Percentiles rank a stretch among this genome's conserved stretches.
These are phyloP conservation scores for Bruguiera parviflora DNA, from an alignment of 345 rosid genomes.

Conservation along the genomic window DNA sequence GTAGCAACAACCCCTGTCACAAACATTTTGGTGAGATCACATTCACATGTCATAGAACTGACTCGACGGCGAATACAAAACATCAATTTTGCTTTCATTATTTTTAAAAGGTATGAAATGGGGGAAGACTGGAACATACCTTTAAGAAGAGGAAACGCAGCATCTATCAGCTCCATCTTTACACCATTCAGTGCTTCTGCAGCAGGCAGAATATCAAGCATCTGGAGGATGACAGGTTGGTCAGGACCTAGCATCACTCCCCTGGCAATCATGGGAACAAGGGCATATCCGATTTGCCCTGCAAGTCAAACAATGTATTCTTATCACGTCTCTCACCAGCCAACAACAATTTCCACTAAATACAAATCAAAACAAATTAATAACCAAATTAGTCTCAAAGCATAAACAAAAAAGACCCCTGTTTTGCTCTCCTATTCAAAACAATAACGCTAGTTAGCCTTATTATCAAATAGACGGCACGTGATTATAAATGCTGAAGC, in stretches of 20 bases:
- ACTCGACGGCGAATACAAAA: background rate
- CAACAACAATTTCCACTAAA: background rate
- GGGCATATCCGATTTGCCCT: conserved; percentile 99
- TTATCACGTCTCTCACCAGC: background rate
- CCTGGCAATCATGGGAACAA: conserved; percentile 98
- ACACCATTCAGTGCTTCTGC: conserved; percentile 98
- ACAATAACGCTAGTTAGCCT: no score
- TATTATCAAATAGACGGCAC: no score
- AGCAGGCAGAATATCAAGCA: conserved; percentile 98
- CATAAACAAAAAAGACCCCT: no score
- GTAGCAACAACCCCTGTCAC: conserved; percentile 93
- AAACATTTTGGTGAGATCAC: conserved; percentile 12
- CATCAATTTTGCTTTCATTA: no score
- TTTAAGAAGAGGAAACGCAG: conserved; percentile 97
- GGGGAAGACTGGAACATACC: conserved; percentile 31
- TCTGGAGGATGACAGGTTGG: conserved; percentile 98
- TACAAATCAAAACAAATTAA: background rate
- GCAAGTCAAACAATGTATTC: conserved; percentile 20
- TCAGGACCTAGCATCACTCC: conserved; percentile 96
- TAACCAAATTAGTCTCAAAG: background rate
- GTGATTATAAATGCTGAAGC: no score
- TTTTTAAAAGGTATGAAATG: background rate
- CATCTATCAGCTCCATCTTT: conserved; percentile 96
- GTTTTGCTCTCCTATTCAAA: no score
- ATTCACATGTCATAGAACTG: conserved; percentile 7